These are phyloP conservation scores for Ceratobasidium sp. DNA, from an alignment of 1,284 basidiomycete species.

Conservation along the genomic window DNA sequence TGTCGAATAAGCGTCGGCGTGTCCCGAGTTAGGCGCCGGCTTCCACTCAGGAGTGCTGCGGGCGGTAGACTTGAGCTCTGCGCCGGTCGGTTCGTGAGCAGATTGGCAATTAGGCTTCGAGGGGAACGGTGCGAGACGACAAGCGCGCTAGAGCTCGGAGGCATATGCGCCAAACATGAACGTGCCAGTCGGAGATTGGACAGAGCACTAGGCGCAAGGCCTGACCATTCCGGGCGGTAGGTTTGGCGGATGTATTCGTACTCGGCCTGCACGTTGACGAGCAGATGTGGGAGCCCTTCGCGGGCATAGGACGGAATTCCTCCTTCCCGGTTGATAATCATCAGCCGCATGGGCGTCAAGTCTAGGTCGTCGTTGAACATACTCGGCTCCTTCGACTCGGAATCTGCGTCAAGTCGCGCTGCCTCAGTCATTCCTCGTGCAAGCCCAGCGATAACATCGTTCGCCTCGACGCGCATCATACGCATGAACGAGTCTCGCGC, in stretches of 20 bases:
- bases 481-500: slow-evolving; percentile 92
- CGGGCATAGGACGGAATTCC: slow-evolving; percentile 98
- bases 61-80: slow-evolving; percentile 95
- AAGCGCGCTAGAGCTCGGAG: slow-evolving; percentile 89
- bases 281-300: slow-evolving; percentile 91
- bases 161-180: slow-evolving; percentile 93
- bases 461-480: slow-evolving; percentile 86
- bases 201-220: slow-evolving; percentile 86
- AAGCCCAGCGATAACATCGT: slow-evolving; percentile 90
- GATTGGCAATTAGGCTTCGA: slow-evolving; percentile 93
- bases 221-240: slow-evolving; percentile 79
- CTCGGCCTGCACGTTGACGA: slow-evolving; percentile 94
- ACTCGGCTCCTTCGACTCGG: slow-evolving; percentile 31
- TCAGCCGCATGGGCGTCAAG: slow-evolving; percentile 90
- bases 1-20: slow-evolving; percentile 94
- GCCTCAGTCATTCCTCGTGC: slow-evolving; percentile 81
- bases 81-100: slow-evolving; percentile 98
- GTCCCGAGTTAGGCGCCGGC: slow-evolving; percentile 84
- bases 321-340: slow-evolving; percentile 98
- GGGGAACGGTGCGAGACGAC: slow-evolving; percentile 98
- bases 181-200: slow-evolving; percentile 88
- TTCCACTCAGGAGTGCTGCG: slow-evolving; percentile 81
- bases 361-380: slow-evolving; percentile 63
- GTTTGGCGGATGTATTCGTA: slow-evolving; percentile 87
- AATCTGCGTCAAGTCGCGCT: slow-evolving; percentile 48